Conservation (phyloP, 2,329 filamentous ascomycete genomes). For the Clonostachys chloroleuca region DNA sequence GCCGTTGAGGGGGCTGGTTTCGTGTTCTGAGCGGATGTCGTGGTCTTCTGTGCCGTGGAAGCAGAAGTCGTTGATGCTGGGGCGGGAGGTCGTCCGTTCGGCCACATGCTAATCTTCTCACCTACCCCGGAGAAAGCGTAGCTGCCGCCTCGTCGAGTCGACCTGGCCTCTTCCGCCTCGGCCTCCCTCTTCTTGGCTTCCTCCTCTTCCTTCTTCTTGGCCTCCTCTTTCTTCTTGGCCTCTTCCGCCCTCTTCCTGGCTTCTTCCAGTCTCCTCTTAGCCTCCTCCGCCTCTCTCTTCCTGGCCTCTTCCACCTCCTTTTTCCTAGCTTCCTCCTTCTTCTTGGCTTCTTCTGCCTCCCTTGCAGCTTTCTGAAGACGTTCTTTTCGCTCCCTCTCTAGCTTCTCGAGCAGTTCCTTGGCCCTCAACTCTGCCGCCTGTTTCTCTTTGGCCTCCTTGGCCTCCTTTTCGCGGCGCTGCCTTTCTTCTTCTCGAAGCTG, state of each 20-base stretch:
- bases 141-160: conserved; percentile 38
- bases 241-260: conserved; percentile 16
- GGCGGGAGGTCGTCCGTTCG: conserved; percentile 50
- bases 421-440: conserved; percentile 20
- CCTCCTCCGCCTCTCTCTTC: conserved; percentile 27
- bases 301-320: conserved; percentile 15
- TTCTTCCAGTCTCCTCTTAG: conserved; percentile 25
- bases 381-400: conserved; percentile 15
- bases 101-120: conserved; percentile 68
- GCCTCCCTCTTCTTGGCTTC: conserved; percentile 21
- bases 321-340: conserved; percentile 22
- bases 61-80: conserved; percentile 21
- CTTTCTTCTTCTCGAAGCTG: conserved; percentile 34
- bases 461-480: conserved; percentile 39
- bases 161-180: conserved; percentile 17
- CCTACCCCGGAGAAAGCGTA: conserved; percentile 63
- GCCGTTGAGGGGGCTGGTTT: conserved; percentile 42
- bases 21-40: conserved; percentile 16
- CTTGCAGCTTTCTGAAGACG: conserved; percentile 16
- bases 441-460: conserved; percentile 22
- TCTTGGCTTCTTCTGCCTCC: conserved; percentile 24
- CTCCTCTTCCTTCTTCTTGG: conserved; percentile 22
- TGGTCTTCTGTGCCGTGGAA: conserved; percentile 14
- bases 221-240: conserved; percentile 18
- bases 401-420: conserved; percentile 12